These are phyloP conservation scores for Solanum corneliomulleri DNA, from an alignment of 257 asterid species.

Conservation along the genomic window DNA sequence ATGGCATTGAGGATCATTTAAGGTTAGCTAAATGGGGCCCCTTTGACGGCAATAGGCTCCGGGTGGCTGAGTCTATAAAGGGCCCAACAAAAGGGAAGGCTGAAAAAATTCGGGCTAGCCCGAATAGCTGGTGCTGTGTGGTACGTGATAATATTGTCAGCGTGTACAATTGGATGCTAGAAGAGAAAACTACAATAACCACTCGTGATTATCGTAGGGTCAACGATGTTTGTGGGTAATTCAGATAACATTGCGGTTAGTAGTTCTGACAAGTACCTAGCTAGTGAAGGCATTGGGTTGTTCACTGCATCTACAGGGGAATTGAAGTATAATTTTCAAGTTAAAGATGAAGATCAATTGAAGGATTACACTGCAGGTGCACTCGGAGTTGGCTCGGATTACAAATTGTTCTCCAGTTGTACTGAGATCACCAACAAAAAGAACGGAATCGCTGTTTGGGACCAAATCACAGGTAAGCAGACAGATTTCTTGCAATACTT, in stretches of 20 bases:
- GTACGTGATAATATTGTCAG: constrained; percentile 30
- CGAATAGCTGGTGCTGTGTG: not conserved
- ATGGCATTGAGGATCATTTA: not conserved
- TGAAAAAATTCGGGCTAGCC: not conserved
- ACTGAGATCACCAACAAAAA: no score
- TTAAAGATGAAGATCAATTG: not conserved
- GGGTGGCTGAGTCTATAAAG: not conserved
- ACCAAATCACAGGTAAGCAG: constrained; percentile 45
- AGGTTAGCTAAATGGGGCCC: not conserved
- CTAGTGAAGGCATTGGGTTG: constrained; percentile 72
- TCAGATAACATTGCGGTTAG: constrained; percentile 47
- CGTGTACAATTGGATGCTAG: constrained; percentile 82
- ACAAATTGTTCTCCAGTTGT: constrained; percentile 64
- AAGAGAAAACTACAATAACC: constrained; percentile 9
- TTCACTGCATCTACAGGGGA: constrained; percentile 53
- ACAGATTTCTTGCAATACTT: constrained; percentile 9
- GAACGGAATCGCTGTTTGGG: constrained; percentile 31
- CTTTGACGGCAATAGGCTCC: not conserved
- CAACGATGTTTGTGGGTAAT: constrained; percentile 39
- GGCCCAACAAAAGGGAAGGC: not conserved
- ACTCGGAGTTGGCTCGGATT: constrained; percentile 38
- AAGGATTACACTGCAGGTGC: constrained; percentile 43
- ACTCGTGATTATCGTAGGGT: no score
- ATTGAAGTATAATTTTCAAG: constrained; percentile 43
- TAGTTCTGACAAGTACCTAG: constrained; percentile 55